These are phyloP conservation scores for Simplicillium aogashimaense DNA, from an alignment of 2,329 filamentous ascomycete species.

Conservation along the genomic window DNA sequence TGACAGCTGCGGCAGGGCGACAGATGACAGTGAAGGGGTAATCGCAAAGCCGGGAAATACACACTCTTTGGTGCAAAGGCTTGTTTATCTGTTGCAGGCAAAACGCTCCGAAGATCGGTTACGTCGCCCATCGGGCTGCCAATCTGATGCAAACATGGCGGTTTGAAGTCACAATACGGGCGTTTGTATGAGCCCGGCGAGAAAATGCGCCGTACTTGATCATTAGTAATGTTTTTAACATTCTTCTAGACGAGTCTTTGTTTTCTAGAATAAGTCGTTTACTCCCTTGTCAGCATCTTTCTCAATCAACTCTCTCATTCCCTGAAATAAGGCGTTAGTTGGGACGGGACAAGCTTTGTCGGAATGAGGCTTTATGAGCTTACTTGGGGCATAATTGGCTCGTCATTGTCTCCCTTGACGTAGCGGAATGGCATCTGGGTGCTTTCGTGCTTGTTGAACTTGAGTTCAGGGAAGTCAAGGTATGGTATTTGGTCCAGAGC, in stretches of 20 bases:
- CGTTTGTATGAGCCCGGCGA: too few species aligned
- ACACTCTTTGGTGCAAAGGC: too few species aligned
- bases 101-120: too few species aligned
- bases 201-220: neutral
- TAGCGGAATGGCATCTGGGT: constrained; percentile 98
- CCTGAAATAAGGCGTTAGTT: constrained; percentile 36
- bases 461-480: constrained; percentile 80
- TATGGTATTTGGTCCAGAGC: constrained; percentile 72
- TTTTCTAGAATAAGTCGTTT: constrained; percentile 62
- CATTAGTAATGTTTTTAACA: constrained; percentile 1
- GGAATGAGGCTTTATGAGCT: constrained; percentile 16
- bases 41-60: too few species aligned
- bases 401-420: constrained; percentile 62
- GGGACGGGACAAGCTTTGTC: neutral
- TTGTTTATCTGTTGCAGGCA: too few species aligned
- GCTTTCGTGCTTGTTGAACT: constrained; percentile 83
- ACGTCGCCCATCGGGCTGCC: too few species aligned
- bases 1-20: too few species aligned
- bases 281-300: constrained; percentile 91
- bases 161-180: too few species aligned
- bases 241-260: neutral
- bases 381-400: constrained; percentile 88
- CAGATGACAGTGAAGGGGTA: too few species aligned
- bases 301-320: constrained; percentile 89
- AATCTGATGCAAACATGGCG: too few species aligned